Base-by-base conservation (phyloP, 2,329 filamentous ascomycete genomes). In the Zopfia rhizophila region DNA sequence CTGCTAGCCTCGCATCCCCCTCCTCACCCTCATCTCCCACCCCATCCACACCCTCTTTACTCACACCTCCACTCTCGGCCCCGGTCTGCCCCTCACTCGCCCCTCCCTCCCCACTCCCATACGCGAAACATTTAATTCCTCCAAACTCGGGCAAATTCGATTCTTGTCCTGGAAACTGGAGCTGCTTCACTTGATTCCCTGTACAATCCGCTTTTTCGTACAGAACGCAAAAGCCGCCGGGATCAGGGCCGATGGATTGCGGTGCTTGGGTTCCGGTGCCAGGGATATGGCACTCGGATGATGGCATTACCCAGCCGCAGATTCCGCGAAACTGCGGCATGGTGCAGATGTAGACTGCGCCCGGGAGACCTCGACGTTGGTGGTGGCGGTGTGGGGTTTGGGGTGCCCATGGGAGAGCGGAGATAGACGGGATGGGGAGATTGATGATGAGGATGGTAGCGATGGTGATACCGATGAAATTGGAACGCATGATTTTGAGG, bases 181-280 rank as follows among this genome's bases (percentile, higher is more conserved):
- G 23, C 3, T 53, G 56, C 24, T 40, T 31, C 3, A 69, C 42
- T 7, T 54, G 36, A 0, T 32, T 45, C 1, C 58, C 62, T 1
- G 40, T 57, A 44, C 67, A 70, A 12, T 54, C 51, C 12, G 51
- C 43, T 8, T 51, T 52, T 11, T 50, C 33, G 37, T 60, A 70
- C 5, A 69, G 52, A 3, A 48, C 46, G 48, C 67, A 70, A 10
- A 50, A 53, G 11, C 63, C 60, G 22, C 60, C 60, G 13, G 61
- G 58, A 29, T 70, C 67, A 0, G 67, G 67, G 7, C 67, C 67
- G 27, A 70, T 61, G 6, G 66, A 69, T 37, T 55, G 19, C 50
- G 60, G 41, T 33, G 56, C 28, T 30, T 47, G 13, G 10, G 42
- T 23, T 3, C 49, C 56, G n/a, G 56, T 57, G 27, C 61, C 65